Conservation (phyloP, 306 rosid genomes). For the Lathyrus oleraceus region DNA sequence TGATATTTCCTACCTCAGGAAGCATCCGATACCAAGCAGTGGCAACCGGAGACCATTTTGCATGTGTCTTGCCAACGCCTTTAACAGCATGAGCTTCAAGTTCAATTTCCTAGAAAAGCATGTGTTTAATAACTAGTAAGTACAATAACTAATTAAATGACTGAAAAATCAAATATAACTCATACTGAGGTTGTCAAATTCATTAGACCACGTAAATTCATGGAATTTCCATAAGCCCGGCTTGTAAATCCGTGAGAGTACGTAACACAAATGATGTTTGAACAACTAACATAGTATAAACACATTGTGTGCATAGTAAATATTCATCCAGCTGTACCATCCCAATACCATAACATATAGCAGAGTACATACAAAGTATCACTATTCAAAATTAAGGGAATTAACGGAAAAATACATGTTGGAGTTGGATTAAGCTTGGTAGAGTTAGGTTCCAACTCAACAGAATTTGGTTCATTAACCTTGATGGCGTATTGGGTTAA, state of each 20-base stretch:
- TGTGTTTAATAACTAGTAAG: background rate
- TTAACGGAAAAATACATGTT: background rate
- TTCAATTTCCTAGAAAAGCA: conserved; percentile 76
- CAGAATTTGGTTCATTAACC: background rate
- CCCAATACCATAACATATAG: background rate
- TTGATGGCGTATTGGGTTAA: background rate
- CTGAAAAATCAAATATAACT: conserved; percentile 8
- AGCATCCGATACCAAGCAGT: conserved; percentile 99
- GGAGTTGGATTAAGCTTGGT: background rate
- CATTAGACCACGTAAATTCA: background rate
- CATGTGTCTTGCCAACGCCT: conserved; percentile 91
- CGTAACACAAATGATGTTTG: background rate
- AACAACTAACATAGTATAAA: background rate
- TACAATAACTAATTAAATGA: conserved; percentile 20
- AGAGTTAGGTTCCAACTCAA: background rate
- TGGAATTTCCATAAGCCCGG: background rate
- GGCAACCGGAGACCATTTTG: conserved; percentile 97
- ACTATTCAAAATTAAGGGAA: background rate
- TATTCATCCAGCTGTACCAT: background rate
- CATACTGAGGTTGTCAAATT: background rate
- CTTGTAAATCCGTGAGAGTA: background rate
- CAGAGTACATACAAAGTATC: background rate
- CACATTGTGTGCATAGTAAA: background rate
- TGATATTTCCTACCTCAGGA: conserved; percentile 70
- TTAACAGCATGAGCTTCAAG: conserved; percentile 96